Conservation (phyloP, 495 filamentous ascomycete genomes). For the Podospora bellae-mahoneyi region DNA sequence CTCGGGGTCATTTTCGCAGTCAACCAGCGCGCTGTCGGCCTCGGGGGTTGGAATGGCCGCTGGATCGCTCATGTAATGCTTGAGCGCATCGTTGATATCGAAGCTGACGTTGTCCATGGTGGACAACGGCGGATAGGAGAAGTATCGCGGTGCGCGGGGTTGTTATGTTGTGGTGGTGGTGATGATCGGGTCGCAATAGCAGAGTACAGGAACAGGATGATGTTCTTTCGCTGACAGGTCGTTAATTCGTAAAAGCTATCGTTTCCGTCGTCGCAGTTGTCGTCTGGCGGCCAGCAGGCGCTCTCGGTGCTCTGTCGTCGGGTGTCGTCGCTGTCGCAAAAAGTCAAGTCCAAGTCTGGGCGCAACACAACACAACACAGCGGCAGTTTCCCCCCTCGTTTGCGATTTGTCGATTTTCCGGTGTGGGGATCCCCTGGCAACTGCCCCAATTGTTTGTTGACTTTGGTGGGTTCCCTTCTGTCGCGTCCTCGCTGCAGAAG, state of each 20-base stretch:
- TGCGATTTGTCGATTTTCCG: conserved; percentile 14
- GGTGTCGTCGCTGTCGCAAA: conserved; percentile 22
- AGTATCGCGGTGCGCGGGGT: conserved; percentile 20
- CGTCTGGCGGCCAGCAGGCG: conserved; percentile 18
- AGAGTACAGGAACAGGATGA: not conserved
- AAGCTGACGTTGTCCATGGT: conserved; percentile 79
- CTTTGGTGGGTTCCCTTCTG: conserved; percentile 19
- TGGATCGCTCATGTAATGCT: conserved; percentile 92
- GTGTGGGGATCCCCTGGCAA: conserved; percentile 40
- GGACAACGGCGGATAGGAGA: conserved; percentile 22
- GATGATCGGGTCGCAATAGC: not conserved
- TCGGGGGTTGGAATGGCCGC: conserved; percentile 78
- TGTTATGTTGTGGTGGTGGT: conserved; percentile 13
- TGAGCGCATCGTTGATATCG: conserved; percentile 93
- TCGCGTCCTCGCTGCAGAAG: conserved; percentile 15
- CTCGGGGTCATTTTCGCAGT: conserved; percentile 90
- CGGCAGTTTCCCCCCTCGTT: conserved; percentile 11
- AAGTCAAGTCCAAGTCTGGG: not conserved
- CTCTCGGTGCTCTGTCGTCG: conserved; percentile 4
- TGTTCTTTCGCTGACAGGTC: not conserved
- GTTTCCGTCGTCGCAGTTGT: conserved; percentile 9
- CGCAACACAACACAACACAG: not conserved
- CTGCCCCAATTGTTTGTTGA: conserved; percentile 43
- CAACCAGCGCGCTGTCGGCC: conserved; percentile 76
- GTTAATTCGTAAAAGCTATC: not conserved